Evolutionary conservation across 208 protist genomes (phyloP).

Genomic region (Acanthamoeba divionensis): DNA sequence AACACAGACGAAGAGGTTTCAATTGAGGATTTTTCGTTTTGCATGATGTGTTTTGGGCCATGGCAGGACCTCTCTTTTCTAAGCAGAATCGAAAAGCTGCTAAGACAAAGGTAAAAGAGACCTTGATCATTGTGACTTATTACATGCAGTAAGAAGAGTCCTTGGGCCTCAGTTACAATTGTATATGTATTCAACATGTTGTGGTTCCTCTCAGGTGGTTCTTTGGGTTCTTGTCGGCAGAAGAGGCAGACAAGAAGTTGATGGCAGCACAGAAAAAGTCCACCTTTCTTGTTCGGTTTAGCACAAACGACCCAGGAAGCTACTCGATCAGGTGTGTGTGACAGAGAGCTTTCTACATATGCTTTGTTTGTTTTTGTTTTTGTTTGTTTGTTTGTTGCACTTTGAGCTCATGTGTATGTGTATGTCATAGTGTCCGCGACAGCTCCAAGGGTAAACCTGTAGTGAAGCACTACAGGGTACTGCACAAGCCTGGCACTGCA

Average conservation of each 20-base stretch:
- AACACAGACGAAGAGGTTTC: constrained; percentile 35
- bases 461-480: constrained; percentile 35
- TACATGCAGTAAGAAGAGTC: too few species aligned
- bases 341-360: too few species aligned
- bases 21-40: constrained; percentile 1
- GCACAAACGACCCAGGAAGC: constrained; percentile 31
- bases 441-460: not conserved
- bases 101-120: not conserved
- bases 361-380: too few species aligned
- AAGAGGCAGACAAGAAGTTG: constrained; percentile 28
- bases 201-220: constrained; percentile 44
- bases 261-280: not conserved
- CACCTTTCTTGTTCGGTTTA: constrained; percentile 23
- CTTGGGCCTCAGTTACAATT: too few species aligned
- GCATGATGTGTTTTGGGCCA: constrained; percentile 5
- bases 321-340: constrained; percentile 10
- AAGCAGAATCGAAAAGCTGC: not conserved
- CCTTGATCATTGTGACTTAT: too few species aligned
- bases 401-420: not conserved
- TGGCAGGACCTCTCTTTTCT: constrained; percentile 20
- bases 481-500: not conserved
- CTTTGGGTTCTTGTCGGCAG: constrained; percentile 18
- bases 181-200: too few species aligned
- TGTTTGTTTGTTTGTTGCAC: not conserved
- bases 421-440: not conserved